Evolutionary conservation across 148 eudicot species (phyloP).

Genomic region (Rhododendron mucronatum): DNA sequence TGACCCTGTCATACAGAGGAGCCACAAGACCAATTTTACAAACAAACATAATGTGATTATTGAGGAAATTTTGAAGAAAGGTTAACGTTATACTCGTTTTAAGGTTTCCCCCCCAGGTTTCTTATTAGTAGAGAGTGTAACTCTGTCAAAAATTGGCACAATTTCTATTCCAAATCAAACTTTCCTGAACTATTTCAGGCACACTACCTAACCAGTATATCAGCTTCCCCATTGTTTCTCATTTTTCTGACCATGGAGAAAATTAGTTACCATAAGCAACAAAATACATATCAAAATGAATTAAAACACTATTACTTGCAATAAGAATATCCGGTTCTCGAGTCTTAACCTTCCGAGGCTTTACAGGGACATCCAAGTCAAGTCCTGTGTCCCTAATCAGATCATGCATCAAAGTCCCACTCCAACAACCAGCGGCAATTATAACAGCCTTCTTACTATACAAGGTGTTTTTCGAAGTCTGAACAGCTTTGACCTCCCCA

Average conservation of each 20-base stretch:
- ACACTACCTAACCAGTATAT: not conserved
- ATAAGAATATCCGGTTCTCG: not conserved
- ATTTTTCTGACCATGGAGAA: not conserved
- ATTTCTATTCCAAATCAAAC: not conserved
- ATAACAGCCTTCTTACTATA: constrained; percentile 61
- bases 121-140: not conserved
- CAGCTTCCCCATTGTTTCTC: not conserved
- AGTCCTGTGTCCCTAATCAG: constrained; percentile 44
- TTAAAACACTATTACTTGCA: not conserved
- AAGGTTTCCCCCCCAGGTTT: not conserved
- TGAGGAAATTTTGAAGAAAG: not conserved
- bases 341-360: constrained; percentile 79
- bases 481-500: constrained; percentile 64
- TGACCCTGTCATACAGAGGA: constrained; percentile 58
- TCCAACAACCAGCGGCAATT: constrained; percentile 94
- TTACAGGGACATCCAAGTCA: constrained; percentile 58
- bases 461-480: constrained; percentile 56
- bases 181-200: not conserved
- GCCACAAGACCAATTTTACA: not conserved
- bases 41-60: not conserved
- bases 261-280: not conserved
- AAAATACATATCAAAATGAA: not conserved
- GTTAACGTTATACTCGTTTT: not conserved
- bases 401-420: constrained; percentile 70
- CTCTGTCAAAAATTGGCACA: not conserved